Percentiles rank a stretch among this genome's conserved stretches.
Evolutionary conservation across 768 basidiomycete species (phyloP).

Genomic region (Lactifluus volemus): DNA sequence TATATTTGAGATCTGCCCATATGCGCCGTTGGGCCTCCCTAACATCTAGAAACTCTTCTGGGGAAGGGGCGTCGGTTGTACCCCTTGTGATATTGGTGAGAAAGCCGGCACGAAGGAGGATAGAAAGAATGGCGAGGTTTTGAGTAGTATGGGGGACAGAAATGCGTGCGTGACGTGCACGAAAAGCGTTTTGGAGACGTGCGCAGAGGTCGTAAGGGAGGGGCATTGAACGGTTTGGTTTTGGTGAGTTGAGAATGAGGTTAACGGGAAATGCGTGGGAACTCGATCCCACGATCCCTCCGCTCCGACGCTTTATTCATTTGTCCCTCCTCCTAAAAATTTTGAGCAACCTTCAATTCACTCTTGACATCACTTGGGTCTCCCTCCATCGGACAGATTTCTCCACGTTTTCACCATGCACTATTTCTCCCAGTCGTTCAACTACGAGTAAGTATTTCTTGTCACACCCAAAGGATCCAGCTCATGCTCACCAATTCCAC

Average conservation of each 20-base stretch:
- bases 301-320: not conserved
- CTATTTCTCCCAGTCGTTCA: slow-evolving; percentile 78
- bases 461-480: not conserved
- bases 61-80: slow-evolving; percentile 54
- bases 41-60: slow-evolving; percentile 48
- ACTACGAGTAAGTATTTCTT: slow-evolving; percentile 59
- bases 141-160: slow-evolving; percentile 78
- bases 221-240: slow-evolving; percentile 29
- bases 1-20: slow-evolving; percentile 93
- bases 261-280: not conserved
- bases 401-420: slow-evolving; percentile 43
- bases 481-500: slow-evolving; percentile 15
- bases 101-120: slow-evolving; percentile 88
- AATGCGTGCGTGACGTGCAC: slow-evolving; percentile 71
- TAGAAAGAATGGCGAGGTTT: slow-evolving; percentile 85
- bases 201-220: slow-evolving; percentile 83
- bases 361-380: not conserved
- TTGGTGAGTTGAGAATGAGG: not conserved
- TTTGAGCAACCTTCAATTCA: not conserved
- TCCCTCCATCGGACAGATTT: not conserved
- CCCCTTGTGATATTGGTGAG: slow-evolving; percentile 77
- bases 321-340: not conserved
- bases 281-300: not conserved
- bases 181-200: slow-evolving; percentile 87
- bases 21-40: slow-evolving; percentile 66